A percentile compares a stretch with the other conserved stretches of the same genome.
These are phyloP conservation scores for Lasiosphaeriaceae sp. DNA, from an alignment of 495 filamentous ascomycete species.

Conservation along the genomic window DNA sequence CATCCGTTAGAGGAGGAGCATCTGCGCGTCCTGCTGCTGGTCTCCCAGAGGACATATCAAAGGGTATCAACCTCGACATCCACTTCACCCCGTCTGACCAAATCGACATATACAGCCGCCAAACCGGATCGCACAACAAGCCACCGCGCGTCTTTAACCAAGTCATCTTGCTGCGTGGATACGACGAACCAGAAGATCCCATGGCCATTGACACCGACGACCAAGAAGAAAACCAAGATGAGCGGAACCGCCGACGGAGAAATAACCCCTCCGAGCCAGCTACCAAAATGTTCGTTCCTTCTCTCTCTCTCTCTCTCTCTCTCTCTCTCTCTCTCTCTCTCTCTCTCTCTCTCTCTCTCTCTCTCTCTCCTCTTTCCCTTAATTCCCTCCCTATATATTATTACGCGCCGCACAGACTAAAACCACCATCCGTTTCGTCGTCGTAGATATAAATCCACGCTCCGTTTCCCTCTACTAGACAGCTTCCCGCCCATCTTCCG, in stretches of 20 bases:
- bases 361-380: background rate
- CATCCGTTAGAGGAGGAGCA: too few relatives aligned
- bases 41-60: slow-evolving; percentile 12
- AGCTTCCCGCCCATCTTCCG: slow-evolving; percentile 74
- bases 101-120: slow-evolving; percentile 15
- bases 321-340: background rate
- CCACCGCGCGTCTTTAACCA: slow-evolving; percentile 29
- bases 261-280: slow-evolving; percentile 21
- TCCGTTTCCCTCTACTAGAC: slow-evolving; percentile 73
- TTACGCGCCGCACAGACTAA: background rate
- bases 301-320: background rate
- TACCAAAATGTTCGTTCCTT: slow-evolving; percentile 17
- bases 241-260: slow-evolving; percentile 7
- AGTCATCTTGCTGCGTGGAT: slow-evolving; percentile 19
- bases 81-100: slow-evolving; percentile 24
- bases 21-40: background rate
- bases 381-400: too few relatives aligned
- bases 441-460: slow-evolving; percentile 41
- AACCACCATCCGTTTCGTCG: background rate
- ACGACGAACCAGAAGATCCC: slow-evolving; percentile 10
- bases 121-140: background rate
- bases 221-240: slow-evolving; percentile 13
- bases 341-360: background rate
- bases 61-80: slow-evolving; percentile 25
- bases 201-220: slow-evolving; percentile 14